These are phyloP conservation scores for Starmerella apis DNA, from an alignment of 805 yeast genomes.

Conservation along the genomic window DNA sequence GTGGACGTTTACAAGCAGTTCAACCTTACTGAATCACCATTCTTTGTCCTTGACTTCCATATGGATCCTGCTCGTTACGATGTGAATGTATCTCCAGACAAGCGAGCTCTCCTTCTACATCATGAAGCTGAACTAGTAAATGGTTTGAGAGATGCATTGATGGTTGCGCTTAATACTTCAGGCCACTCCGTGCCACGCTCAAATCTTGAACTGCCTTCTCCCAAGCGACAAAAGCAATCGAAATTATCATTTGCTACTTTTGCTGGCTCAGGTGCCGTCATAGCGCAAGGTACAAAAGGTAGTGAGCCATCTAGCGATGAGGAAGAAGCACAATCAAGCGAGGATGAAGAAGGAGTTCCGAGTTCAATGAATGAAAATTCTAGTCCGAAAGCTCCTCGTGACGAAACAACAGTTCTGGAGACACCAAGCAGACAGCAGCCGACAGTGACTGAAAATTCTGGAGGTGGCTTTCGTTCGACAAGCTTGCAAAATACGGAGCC, in stretches of 20 bases:
- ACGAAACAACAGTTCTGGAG: no score
- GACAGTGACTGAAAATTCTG: no score
- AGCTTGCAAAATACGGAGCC: no score
- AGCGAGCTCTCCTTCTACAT: constrained; percentile 58
- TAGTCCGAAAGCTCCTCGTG: no score
- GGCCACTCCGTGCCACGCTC: constrained; percentile 33
- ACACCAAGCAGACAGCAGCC: no score
- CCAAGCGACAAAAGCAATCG: constrained; percentile 14
- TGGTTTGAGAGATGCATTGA: constrained; percentile 42
- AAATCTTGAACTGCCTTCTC: constrained; percentile 7
- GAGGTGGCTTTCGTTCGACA: no score
- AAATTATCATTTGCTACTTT: constrained; percentile 14
- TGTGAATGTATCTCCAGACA: constrained; percentile 87
- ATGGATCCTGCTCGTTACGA: constrained; percentile 46
- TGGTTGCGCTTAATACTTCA: constrained; percentile 37
- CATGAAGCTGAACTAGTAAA: constrained; percentile 54
- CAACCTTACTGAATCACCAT: constrained; percentile 66
- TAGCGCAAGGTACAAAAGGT: constrained; percentile 8
- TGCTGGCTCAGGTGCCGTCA: constrained; percentile 18
- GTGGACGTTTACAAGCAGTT: constrained; percentile 65
- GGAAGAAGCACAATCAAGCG: constrained; percentile 12
- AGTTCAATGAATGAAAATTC: no score
- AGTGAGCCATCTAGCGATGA: constrained; percentile 8
- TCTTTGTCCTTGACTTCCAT: constrained; percentile 49
- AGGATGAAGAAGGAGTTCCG: constrained; percentile 14